phyloP scores from a whole-genome alignment of 208 protist genomes.

The Trypanosoma mega region DNA sequence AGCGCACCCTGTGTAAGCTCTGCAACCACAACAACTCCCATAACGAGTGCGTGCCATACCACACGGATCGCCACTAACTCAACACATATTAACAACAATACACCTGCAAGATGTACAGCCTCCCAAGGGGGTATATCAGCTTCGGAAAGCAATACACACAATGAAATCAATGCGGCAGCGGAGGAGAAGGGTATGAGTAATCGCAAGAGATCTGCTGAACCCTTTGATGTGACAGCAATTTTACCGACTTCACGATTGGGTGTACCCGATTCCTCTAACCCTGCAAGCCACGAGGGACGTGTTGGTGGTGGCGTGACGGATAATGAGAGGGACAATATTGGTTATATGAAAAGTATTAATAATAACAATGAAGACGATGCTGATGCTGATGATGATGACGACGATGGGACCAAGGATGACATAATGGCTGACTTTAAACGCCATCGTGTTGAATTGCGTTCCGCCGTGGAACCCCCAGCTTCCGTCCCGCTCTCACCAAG shows the following conservation, averaged over 20 bases:
- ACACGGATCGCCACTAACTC: no score
- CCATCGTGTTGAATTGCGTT: slow-evolving; percentile 21
- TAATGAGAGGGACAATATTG: neutral
- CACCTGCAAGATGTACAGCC: no score
- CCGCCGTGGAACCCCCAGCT: neutral
- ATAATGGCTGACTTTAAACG: neutral
- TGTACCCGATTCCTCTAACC: neutral
- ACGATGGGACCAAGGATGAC: neutral
- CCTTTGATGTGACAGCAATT: neutral
- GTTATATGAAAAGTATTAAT: neutral
- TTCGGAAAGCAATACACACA: no score
- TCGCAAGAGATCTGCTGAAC: neutral
- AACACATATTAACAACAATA: no score
- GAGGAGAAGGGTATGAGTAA: no score
- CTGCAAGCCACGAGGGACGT: no score
- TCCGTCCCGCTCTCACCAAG: neutral
- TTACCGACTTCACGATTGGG: neutral
- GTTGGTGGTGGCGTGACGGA: no score
- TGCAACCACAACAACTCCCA: no score
- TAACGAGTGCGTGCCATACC: no score
- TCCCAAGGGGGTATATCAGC: no score
- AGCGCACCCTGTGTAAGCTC: no score
- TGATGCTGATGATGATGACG: slow-evolving; percentile 5
- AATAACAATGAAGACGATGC: neutral
- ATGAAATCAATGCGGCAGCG: no score